Evolutionary conservation across 2,329 filamentous ascomycete genomes (phyloP).

Genomic region (Cytospora schulzeri): DNA sequence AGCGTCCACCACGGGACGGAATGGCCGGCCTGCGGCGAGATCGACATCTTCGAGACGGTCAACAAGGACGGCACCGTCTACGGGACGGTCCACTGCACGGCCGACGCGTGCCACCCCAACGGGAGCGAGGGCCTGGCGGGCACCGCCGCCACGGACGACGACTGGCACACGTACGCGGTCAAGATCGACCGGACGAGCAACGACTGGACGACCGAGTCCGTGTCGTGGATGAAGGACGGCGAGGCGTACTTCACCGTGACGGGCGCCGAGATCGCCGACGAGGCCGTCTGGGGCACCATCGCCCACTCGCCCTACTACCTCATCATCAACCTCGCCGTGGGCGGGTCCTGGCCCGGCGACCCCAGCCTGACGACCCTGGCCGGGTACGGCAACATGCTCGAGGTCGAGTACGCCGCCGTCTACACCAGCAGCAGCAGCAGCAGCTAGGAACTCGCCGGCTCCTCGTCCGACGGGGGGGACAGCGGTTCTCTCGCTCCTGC

Average conservation of each 20-base stretch:
- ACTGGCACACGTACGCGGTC: conserved; percentile 54
- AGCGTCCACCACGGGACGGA: conserved; percentile 47
- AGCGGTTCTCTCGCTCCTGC: conserved; percentile 5
- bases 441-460: conserved; percentile 23
- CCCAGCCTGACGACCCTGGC: conserved; percentile 42
- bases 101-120: conserved; percentile 45
- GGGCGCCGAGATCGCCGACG: conserved; percentile 48
- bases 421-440: conserved; percentile 30
- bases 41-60: conserved; percentile 60
- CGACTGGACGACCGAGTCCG: conserved; percentile 51
- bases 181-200: conserved; percentile 50
- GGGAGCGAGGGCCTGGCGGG: conserved; percentile 40
- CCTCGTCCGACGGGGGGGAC: conserved; percentile 5
- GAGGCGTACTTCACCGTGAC: conserved; percentile 45
- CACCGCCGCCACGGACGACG: conserved; percentile 34
- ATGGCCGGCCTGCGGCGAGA: conserved; percentile 59
- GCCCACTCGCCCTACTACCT: conserved; percentile 54
- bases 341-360: conserved; percentile 54
- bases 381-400: conserved; percentile 35
- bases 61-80: conserved; percentile 51
- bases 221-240: conserved; percentile 54
- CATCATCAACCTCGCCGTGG: conserved; percentile 59
- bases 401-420: conserved; percentile 35
- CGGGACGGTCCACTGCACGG: conserved; percentile 56
- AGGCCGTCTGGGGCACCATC: conserved; percentile 48